phyloP scores from a whole-genome alignment of 2,329 filamentous ascomycete species.

The Paecilomyces dactylethromorphus region DNA sequence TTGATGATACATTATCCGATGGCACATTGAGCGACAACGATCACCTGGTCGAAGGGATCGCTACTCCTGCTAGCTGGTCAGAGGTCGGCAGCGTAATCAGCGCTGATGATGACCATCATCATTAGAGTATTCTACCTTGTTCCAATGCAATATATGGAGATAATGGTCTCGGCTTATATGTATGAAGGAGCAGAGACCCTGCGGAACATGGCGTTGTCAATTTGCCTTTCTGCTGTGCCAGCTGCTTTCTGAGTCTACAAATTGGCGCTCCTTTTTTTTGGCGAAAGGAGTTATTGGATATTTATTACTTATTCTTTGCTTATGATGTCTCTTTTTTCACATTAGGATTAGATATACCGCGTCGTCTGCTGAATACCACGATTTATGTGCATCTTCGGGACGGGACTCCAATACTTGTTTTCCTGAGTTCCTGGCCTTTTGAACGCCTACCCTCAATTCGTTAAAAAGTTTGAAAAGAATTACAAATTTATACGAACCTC shows the following conservation, averaged over 20 bases:
- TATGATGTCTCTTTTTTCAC: not conserved
- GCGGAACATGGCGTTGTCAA: not conserved
- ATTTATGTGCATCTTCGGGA: not conserved
- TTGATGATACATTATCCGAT: constrained; percentile 26
- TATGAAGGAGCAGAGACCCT: not conserved
- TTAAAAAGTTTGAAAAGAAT: too few species aligned
- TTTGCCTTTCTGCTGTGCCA: not conserved
- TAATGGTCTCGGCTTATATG: not conserved
- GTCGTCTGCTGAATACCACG: not conserved
- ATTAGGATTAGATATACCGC: not conserved
- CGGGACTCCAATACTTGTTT: too few species aligned
- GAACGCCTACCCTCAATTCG: too few species aligned
- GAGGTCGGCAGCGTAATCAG: constrained; percentile 40
- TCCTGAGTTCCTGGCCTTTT: too few species aligned
- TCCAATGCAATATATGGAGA: not conserved
- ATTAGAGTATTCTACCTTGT: constrained; percentile 2
- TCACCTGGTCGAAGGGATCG: constrained; percentile 20
- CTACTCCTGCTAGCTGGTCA: constrained; percentile 38
- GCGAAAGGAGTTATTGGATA: not conserved
- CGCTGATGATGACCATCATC: constrained; percentile 26
- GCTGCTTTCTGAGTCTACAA: not conserved
- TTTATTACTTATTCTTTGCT: not conserved
- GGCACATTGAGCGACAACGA: constrained; percentile 34
- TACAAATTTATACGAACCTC: too few species aligned
- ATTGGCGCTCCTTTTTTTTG: not conserved